Base-by-base conservation (phyloP, 2,329 filamentous ascomycete genomes). In the Parafenestella ontariensis region DNA sequence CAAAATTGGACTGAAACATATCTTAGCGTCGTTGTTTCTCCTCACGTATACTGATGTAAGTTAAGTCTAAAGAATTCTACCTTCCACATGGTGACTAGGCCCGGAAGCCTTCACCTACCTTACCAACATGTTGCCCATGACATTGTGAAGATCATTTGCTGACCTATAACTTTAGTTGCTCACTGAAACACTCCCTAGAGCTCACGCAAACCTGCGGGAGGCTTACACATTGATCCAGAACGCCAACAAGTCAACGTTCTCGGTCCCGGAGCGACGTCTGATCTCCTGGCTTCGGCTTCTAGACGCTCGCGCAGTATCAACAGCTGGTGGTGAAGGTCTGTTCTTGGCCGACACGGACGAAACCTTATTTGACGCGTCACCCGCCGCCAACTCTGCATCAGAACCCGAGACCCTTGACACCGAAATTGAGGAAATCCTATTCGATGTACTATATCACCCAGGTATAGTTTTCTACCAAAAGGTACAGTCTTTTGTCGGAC, bases 391-490 rank as follows among this genome's bases (percentile, higher is more conserved):
- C 29, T 39, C 59, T 5, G 66, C 73, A 1, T 79, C 59, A 4
- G 63, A 69, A 37, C 60, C 64, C 4, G 66, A 66, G 24, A 65
- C 65, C 2, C 58, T 65, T 5, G 68, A 74, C n/a, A 66, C 59
- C 18, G 69, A 73, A 20, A 72, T 77, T 11, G 80, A 84, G 44
- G 81, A 85, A 36, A 78, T 82, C 1, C 70, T 86, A 0, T 85
- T 84, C 54, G 81, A 85, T 54, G 77, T 82, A 0, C 68, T 85
- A 2, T 84, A 83, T 57, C 80, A 83, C n/a, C 83, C 82, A 0
- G 82, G 82, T 0, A 79, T 84, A 18, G 73, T 82, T 2, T 86
- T 86, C 66, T 86, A 83, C 58, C 83, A 85, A 49, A 83, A 84
- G 55, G 81, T 85, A 0, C 83, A 84, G 63, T 82, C 79, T 29